Evolutionary conservation across 176 grass and related monocot species (phyloP).

Genomic region (Oryza australiensis): DNA sequence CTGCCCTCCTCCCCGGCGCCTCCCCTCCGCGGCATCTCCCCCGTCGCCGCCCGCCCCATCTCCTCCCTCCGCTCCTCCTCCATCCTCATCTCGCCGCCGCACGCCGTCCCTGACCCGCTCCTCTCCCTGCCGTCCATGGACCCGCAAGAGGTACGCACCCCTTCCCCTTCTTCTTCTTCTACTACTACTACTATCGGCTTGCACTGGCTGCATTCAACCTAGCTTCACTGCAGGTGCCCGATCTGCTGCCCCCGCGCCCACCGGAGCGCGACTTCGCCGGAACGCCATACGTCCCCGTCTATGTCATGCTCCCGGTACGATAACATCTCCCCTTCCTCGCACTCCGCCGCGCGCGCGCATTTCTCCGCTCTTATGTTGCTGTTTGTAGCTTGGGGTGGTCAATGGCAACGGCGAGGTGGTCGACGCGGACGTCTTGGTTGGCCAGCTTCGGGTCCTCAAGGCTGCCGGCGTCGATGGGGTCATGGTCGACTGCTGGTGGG

Average conservation of each 20-base stretch:
- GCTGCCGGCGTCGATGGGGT: slow-evolving; percentile 73
- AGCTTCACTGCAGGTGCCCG: slow-evolving; percentile 12
- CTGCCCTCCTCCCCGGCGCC: slow-evolving; percentile 23
- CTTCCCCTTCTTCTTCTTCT: neutral
- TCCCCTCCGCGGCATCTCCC: slow-evolving; percentile 50
- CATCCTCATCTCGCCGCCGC: neutral
- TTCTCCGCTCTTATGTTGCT: neutral
- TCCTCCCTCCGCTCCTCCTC: slow-evolving; percentile 16
- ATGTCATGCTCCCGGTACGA: slow-evolving; percentile 80
- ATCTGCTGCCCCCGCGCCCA: slow-evolving; percentile 24
- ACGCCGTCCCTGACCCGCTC: slow-evolving; percentile 25
- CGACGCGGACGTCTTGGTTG: slow-evolving; percentile 57
- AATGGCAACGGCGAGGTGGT: slow-evolving; percentile 54
- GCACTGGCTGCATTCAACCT: too few relatives aligned
- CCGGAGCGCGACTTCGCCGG: slow-evolving; percentile 73
- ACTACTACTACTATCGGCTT: too few relatives aligned
- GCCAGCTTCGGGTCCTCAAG: slow-evolving; percentile 68
- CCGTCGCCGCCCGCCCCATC: slow-evolving; percentile 54
- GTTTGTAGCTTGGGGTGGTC: slow-evolving; percentile 57
- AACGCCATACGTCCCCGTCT: slow-evolving; percentile 78
- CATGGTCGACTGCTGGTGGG: slow-evolving; percentile 97
- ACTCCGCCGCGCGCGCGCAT: neutral
- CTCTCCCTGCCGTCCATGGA: slow-evolving; percentile 41
- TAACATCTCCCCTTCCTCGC: neutral
- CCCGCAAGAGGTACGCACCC: neutral